phyloP scores from a whole-genome alignment of 768 basidiomycete genomes.

The Lepiota venenata region DNA sequence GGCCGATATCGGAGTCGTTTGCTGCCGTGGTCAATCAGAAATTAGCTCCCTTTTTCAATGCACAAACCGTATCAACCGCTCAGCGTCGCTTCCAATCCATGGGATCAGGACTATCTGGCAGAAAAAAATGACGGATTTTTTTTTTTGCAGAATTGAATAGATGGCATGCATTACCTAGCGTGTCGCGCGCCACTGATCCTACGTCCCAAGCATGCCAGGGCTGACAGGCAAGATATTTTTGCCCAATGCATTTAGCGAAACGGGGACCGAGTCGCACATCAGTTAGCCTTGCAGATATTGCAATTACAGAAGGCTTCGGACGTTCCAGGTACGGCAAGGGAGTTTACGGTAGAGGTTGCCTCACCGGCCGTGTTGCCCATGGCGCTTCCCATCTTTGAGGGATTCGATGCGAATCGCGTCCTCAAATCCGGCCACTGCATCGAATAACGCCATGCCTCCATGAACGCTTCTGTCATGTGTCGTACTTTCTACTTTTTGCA shows the following conservation, averaged over 20 bases:
- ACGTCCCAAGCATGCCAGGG: background rate
- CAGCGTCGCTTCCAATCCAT: too few species aligned
- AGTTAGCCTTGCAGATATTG: background rate
- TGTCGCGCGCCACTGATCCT: background rate
- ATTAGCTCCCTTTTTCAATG: too few species aligned
- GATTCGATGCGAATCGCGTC: background rate
- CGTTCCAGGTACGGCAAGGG: background rate
- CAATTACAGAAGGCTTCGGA: background rate
- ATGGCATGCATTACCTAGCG: too few species aligned
- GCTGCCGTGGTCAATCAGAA: too few species aligned
- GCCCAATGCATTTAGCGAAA: background rate
- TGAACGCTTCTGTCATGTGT: background rate
- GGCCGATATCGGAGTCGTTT: too few species aligned
- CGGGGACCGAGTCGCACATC: background rate
- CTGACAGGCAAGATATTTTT: background rate
- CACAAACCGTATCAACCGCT: too few species aligned
- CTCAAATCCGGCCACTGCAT: background rate
- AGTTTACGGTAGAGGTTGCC: background rate
- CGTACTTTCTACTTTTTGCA: background rate
- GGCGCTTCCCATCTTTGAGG: background rate
- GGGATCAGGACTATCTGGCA: too few species aligned
- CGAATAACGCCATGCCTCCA: background rate
- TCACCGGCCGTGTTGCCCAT: background rate
- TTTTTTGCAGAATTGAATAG: too few species aligned
- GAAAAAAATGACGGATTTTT: too few species aligned